Evolutionary conservation across 495 filamentous ascomycete species (phyloP).

Genomic region (Cudoniella acicularis): DNA sequence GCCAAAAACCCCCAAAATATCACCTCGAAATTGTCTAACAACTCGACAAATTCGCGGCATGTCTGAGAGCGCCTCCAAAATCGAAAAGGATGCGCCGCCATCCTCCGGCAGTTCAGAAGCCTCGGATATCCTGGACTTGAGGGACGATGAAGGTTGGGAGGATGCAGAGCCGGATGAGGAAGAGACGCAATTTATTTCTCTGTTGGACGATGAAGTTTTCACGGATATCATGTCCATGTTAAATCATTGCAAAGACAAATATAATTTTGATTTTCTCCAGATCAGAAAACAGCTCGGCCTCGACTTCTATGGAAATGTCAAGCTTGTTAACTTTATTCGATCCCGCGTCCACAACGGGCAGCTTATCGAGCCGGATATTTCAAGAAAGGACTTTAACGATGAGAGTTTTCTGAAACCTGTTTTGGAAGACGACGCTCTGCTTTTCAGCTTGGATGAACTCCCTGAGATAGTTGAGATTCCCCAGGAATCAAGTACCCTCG

Average conservation of each 20-base stretch:
- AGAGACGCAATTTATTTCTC: constrained; percentile 56
- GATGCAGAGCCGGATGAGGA: constrained; percentile 70
- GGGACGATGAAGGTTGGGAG: constrained; percentile 71
- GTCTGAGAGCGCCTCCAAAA: constrained; percentile 3
- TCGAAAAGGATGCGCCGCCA: constrained; percentile 4
- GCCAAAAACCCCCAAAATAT: background rate
- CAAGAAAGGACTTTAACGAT: constrained; percentile 57
- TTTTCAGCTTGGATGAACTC: constrained; percentile 80
- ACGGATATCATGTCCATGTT: constrained; percentile 64
- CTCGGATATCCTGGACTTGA: constrained; percentile 38
- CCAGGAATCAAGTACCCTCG: constrained; percentile 32
- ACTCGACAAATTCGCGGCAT: constrained; percentile 3
- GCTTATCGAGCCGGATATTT: constrained; percentile 49
- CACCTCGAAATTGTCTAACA: background rate
- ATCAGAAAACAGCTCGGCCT: constrained; percentile 61
- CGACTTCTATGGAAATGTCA: constrained; percentile 80
- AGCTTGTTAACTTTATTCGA: constrained; percentile 81
- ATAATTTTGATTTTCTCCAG: constrained; percentile 70
- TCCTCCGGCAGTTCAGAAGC: constrained; percentile 45
- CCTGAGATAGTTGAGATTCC: constrained; percentile 31
- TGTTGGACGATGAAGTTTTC: constrained; percentile 68
- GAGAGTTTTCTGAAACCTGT: constrained; percentile 78
- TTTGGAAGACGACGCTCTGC: constrained; percentile 83
- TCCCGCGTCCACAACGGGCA: constrained; percentile 49
- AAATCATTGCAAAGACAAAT: constrained; percentile 63